These are phyloP conservation scores for Phytopythium mirpurense DNA, from an alignment of 352 stramenopile genomes.

Conservation along the genomic window DNA sequence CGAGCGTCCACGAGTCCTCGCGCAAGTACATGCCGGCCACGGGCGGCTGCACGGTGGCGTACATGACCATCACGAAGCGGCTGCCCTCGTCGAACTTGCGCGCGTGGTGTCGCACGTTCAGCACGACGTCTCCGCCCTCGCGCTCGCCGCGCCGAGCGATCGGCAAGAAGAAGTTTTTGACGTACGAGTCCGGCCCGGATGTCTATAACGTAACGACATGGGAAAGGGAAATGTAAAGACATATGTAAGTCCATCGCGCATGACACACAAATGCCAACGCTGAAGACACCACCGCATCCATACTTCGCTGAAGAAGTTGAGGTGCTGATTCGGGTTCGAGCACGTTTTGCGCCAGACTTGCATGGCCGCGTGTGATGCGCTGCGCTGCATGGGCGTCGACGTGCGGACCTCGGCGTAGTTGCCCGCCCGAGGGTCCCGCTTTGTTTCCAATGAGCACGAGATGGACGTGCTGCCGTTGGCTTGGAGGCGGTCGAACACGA, in stretches of 20 bases:
- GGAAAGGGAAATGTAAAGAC: too few species aligned
- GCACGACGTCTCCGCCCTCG: conserved; percentile 2
- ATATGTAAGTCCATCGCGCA: not conserved
- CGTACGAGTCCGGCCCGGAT: conserved; percentile 2
- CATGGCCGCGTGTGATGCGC: conserved; percentile 4
- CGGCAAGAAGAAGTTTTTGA: conserved; percentile 9
- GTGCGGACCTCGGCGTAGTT: conserved; percentile 3
- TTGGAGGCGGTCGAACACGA: conserved; percentile 1
- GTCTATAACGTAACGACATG: not conserved
- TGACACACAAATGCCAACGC: too few species aligned
- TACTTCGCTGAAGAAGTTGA: conserved; percentile 8
- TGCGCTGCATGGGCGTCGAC: conserved; percentile 4
- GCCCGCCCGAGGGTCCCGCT: not conserved
- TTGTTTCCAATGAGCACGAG: conserved; percentile 5
- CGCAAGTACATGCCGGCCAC: conserved; percentile 5
- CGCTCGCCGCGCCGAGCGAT: not conserved
- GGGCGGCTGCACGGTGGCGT: conserved; percentile 5
- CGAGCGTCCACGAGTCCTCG: conserved; percentile 8
- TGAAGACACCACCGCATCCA: too few species aligned
- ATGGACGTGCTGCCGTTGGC: not conserved
- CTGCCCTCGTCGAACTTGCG: conserved; percentile 9
- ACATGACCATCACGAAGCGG: conserved; percentile 9
- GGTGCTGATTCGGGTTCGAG: conserved; percentile 6
- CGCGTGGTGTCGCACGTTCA: conserved; percentile 8
- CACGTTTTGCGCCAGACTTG: conserved; percentile 6